A percentile compares a stretch with the other conserved stretches of the same genome.
Evolutionary conservation across 208 protist genomes (phyloP).

Genomic region (Leptomonas seymouri): DNA sequence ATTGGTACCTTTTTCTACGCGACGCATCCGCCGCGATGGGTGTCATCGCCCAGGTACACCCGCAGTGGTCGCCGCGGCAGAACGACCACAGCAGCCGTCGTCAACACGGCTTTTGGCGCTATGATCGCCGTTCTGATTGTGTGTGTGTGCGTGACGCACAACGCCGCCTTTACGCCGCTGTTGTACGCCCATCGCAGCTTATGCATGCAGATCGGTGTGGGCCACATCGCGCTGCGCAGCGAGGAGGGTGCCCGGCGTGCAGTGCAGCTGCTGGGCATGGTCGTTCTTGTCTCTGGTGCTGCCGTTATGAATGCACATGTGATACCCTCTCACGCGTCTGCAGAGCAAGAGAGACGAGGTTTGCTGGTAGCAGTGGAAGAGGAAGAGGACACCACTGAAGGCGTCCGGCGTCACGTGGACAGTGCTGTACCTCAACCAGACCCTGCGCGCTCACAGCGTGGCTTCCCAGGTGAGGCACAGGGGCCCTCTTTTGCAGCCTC

Average conservation of each 20-base stretch:
- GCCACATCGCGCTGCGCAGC: constrained; percentile 9
- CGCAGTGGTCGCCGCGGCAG: background rate
- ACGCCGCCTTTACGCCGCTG: constrained; percentile 1
- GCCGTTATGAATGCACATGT: background rate
- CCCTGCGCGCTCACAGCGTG: background rate
- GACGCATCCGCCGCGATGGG: background rate
- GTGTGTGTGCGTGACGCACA: constrained; percentile 12
- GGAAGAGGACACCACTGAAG: constrained; percentile 11
- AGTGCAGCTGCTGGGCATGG: constrained; percentile 28
- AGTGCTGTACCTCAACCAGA: background rate
- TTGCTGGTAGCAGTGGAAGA: constrained; percentile 4
- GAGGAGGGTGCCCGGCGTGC: constrained; percentile 3
- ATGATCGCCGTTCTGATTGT: constrained; percentile 4
- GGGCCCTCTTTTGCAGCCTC: background rate
- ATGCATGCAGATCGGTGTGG: constrained; percentile 11
- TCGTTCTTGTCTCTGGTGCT: constrained; percentile 4
- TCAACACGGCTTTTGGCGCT: background rate
- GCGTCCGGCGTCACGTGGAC: background rate
- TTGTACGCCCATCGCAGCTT: background rate
- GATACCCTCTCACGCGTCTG: background rate
- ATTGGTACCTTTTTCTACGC: background rate
- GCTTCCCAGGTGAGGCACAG: too few relatives aligned
- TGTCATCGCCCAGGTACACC: background rate
- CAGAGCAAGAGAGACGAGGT: background rate
- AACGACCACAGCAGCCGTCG: background rate